Evolutionary conservation across 73 alveolate species (phyloP).

Genomic region (Vitrella brassicaformis): DNA sequence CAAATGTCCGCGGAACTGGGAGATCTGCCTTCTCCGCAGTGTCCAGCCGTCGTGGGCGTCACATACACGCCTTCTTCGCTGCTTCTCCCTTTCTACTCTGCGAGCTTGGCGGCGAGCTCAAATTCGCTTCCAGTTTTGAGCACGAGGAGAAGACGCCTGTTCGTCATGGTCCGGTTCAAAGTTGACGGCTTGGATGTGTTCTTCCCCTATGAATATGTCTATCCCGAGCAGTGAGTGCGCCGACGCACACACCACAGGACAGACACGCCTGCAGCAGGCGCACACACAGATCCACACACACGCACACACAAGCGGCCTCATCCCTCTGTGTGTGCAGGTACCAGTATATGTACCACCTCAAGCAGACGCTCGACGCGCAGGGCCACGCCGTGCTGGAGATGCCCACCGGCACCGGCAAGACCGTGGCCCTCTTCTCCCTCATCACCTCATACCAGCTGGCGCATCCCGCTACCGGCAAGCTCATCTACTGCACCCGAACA

Average conservation of each 20-base stretch:
- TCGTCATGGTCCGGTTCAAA: slow-evolving; percentile 1
- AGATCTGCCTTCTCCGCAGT: no score
- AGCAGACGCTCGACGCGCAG: slow-evolving; percentile 53
- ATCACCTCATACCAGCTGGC: slow-evolving; percentile 49
- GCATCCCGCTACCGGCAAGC: slow-evolving; percentile 46
- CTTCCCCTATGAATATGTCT: slow-evolving; percentile 32
- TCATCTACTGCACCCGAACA: slow-evolving; percentile 70
- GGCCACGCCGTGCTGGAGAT: slow-evolving; percentile 69
- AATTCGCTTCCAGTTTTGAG: no score
- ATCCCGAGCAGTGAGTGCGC: slow-evolving; percentile 23
- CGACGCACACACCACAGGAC: neutral
- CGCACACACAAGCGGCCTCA: neutral
- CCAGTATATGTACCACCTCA: slow-evolving; percentile 58
- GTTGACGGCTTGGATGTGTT: slow-evolving; percentile 27
- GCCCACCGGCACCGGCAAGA: slow-evolving; percentile 59
- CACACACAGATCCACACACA: neutral
- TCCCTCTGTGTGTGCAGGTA: slow-evolving; percentile 45
- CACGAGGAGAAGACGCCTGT: no score
- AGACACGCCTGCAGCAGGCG: neutral
- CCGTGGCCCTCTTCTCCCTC: slow-evolving; percentile 60
- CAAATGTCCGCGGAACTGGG: no score
- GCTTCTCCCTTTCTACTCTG: no score
- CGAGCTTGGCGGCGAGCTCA: no score
- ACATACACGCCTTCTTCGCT: no score
- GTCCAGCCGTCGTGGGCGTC: no score